These are phyloP conservation scores for Kodamaea sp. DNA, from an alignment of 1,139 yeast genomes.

Conservation along the genomic window DNA sequence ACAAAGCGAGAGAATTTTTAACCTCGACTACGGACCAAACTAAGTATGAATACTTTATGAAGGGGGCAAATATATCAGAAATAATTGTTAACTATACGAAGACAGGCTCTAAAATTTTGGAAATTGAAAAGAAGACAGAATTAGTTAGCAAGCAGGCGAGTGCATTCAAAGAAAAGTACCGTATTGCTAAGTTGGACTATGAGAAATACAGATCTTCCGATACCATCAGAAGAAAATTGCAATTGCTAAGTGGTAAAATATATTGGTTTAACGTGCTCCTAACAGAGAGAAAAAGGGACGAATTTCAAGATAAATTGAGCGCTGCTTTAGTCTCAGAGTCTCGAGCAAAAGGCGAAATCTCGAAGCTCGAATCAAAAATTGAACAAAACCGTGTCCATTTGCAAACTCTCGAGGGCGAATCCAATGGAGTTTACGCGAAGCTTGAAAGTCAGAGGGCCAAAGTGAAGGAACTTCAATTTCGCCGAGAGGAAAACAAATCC, in stretches of 20 bases:
- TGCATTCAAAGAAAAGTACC: conserved; percentile 32
- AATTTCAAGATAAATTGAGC: conserved; percentile 15
- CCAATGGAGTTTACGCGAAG: conserved; percentile 9
- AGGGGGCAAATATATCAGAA: conserved; percentile 72
- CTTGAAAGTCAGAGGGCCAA: conserved; percentile 20
- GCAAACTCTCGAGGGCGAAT: conserved; percentile 9
- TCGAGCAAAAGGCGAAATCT: conserved; percentile 1
- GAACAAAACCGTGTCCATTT: neutral
- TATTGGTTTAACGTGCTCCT: conserved; percentile 58
- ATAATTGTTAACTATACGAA: conserved; percentile 52
- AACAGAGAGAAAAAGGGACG: conserved; percentile 31
- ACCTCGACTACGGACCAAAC: conserved; percentile 70
- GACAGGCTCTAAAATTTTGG: conserved; percentile 40
- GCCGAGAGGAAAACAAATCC: neutral
- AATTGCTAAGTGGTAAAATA: conserved; percentile 58
- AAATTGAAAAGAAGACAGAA: conserved; percentile 40
- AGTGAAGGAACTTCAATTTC: too few species aligned
- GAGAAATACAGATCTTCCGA: conserved; percentile 44
- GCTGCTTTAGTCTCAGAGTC: conserved; percentile 11
- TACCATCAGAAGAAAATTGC: conserved; percentile 44
- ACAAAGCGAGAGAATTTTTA: conserved; percentile 87
- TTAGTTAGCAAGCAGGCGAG: conserved; percentile 29
- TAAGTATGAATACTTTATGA: conserved; percentile 76
- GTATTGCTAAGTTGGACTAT: conserved; percentile 36
- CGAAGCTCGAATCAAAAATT: neutral